Percentiles rank a stretch among this genome's conserved stretches.
Conservation (phyloP, 805 yeast genomes). For the Starmerella vitae region DNA sequence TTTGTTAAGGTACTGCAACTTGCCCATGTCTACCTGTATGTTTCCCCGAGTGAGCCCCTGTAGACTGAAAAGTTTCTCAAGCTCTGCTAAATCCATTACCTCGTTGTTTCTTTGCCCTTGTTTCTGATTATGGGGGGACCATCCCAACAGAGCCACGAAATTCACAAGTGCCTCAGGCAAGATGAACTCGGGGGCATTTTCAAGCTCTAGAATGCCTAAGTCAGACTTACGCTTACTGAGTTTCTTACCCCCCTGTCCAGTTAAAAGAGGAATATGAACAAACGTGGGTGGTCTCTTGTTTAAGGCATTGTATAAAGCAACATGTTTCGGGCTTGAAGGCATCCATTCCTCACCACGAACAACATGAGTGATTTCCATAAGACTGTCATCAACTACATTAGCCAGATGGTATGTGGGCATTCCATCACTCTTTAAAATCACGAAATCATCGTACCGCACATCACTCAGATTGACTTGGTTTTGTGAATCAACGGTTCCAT, state of each 20-base stretch:
- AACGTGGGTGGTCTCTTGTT: conserved; percentile 74
- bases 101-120: conserved; percentile 21
- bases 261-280: conserved; percentile 81
- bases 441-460: conserved; percentile 76
- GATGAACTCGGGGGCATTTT: conserved; percentile 26
- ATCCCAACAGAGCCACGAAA: conserved; percentile 81
- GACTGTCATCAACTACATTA: conserved; percentile 85
- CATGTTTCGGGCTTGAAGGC: conserved; percentile 88
- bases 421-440: conserved; percentile 82
- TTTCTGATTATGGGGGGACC: conserved; percentile 64
- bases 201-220: conserved; percentile 49
- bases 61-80: conserved; percentile 45
- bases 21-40: conserved; percentile 74
- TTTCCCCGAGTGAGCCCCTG: conserved; percentile 80
- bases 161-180: conserved; percentile 80
- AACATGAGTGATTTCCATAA: conserved; percentile 87
- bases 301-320: conserved; percentile 72
- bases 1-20: conserved; percentile 66
- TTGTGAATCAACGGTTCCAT: conserved; percentile 63
- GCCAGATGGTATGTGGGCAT: conserved; percentile 96
- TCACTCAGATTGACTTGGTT: conserved; percentile 63
- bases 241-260: conserved; percentile 46
- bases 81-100: conserved; percentile 29
- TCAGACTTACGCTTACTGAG: conserved; percentile 79
- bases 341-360: conserved; percentile 97